Evolutionary conservation across 495 filamentous ascomycete species (phyloP), one percentile per base, ranked within the genome.

Genomic region (Bombardia bombarda): DNA sequence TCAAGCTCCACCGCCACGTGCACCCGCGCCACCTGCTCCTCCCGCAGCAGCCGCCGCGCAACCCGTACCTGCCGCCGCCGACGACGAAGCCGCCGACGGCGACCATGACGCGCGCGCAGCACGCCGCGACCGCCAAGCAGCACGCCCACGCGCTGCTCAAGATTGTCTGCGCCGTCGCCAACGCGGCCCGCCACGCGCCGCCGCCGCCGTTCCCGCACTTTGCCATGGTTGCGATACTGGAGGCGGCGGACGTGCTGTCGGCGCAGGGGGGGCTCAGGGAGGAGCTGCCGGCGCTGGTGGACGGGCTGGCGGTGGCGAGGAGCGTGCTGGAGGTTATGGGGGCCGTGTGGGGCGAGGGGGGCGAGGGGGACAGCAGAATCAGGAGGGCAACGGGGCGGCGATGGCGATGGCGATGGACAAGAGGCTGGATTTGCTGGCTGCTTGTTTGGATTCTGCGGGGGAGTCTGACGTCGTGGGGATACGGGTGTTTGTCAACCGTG

Each of bases 1-100:
- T 83, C 62, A 75, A 77, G 32, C 65, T 84, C 7, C 80, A 84
- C 46, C 71, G 82, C 28, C 72, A 82, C 46, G 70, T 68, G 21
- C 52, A 43, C 13, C 25, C 45, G 14, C 40, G 39, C 12, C 49
- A 44, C 21, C 38, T 49, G 14, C n/a, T n/a, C n/a, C n/a, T n/a
- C n/a, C n/a, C n/a, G n/a, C n/a, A n/a, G n/a, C n/a, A n/a, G n/a
- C n/a, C n/a, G n/a, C n/a, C n/a, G n/a, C n/a, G n/a, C n/a, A n/a
- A n/a, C n/a, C n/a, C n/a, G n/a, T n/a, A n/a, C n/a, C n/a, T n/a
- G n/a, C n/a, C n/a, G n/a, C n/a, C n/a, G n/a, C n/a, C n/a, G n/a
- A n/a, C n/a, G n/a, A n/a, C n/a, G n/a, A n/a, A n/a, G n/a, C n/a
- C n/a, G n/a, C n/a, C n/a, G n/a, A n/a, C n/a, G n/a, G n/a, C n/a